A percentile compares a stretch with the other conserved stretches of the same genome.
phyloP scores from a whole-genome alignment of 2,329 filamentous ascomycete genomes.

The Teratosphaeria epicoccoides region DNA sequence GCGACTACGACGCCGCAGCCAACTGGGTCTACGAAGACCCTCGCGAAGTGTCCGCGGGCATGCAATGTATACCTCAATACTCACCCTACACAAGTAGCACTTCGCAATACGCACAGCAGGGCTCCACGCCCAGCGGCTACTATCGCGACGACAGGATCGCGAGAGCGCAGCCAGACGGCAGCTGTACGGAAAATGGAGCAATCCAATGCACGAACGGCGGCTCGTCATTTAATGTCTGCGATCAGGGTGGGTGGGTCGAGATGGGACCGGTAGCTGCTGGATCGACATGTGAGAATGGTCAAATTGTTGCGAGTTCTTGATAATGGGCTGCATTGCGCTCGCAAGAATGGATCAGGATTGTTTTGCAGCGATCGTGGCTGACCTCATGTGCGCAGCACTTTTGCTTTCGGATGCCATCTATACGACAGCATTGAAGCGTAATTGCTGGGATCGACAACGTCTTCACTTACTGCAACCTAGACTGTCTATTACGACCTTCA shows the following conservation, averaged over 20 bases:
- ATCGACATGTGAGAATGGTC: conserved; percentile 19
- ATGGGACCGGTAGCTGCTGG: conserved; percentile 24
- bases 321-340: no score
- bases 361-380: background rate
- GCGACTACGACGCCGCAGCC: conserved; percentile 20
- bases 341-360: background rate
- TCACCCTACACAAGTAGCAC: conserved; percentile 14
- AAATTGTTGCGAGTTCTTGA: conserved; percentile 12
- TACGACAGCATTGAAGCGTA: no score
- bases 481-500: conserved; percentile 52
- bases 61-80: conserved; percentile 27
- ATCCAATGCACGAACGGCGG: conserved; percentile 21
- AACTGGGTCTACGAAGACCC: conserved; percentile 24
- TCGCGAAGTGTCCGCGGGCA: conserved; percentile 25
- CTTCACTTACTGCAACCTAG: background rate
- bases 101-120: conserved; percentile 17
- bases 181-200: conserved; percentile 17
- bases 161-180: conserved; percentile 17
- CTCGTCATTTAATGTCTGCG: conserved; percentile 21
- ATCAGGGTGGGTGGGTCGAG: conserved; percentile 22
- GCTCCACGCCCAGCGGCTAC: conserved; percentile 14
- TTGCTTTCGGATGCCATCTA: background rate
- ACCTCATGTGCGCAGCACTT: background rate
- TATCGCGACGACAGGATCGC: conserved; percentile 26
- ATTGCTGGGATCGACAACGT: no score